Evolutionary conservation across 148 eudicot genomes (phyloP).

Genomic region (Vaccinium darrowii): DNA sequence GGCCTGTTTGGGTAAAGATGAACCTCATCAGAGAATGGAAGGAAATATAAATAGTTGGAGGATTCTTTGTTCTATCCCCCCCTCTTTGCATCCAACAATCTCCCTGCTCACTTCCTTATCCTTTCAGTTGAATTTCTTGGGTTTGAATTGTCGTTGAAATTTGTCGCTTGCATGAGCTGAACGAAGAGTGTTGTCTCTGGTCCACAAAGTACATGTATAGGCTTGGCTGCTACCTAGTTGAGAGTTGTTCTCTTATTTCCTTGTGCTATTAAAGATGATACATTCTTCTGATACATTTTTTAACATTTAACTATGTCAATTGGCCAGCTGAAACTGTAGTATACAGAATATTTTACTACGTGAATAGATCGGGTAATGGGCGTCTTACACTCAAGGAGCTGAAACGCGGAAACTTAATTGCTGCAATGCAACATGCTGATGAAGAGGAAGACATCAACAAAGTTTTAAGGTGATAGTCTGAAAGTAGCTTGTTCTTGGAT

Average conservation of each 20-base stretch:
- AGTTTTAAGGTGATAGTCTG: slow-evolving; percentile 58
- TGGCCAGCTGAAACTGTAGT: slow-evolving; percentile 85
- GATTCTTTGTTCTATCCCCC: not conserved
- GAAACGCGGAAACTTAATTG: slow-evolving; percentile 69
- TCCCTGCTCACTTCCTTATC: not conserved
- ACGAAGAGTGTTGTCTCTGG: not conserved
- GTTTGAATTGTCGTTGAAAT: not conserved
- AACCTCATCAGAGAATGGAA: not conserved
- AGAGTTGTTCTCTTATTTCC: not conserved
- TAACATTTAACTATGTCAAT: slow-evolving; percentile 19
- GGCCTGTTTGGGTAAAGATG: not conserved
- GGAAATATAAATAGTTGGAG: not conserved
- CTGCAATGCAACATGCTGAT: slow-evolving; percentile 92
- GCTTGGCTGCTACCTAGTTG: not conserved
- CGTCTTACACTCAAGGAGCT: slow-evolving; percentile 78
- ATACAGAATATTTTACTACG: slow-evolving; percentile 82
- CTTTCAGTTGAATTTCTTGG: not conserved
- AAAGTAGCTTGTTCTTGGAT: not conserved
- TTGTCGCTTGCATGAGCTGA: not conserved
- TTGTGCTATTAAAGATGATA: not conserved
- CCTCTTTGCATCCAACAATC: not conserved
- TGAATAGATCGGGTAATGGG: slow-evolving; percentile 83
- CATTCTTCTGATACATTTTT: slow-evolving; percentile 8
- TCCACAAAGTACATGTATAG: not conserved
- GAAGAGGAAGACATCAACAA: slow-evolving; percentile 93